These are phyloP conservation scores for Nicotiana benthamiana DNA, from an alignment of 257 asterid genomes.

Conservation along the genomic window DNA sequence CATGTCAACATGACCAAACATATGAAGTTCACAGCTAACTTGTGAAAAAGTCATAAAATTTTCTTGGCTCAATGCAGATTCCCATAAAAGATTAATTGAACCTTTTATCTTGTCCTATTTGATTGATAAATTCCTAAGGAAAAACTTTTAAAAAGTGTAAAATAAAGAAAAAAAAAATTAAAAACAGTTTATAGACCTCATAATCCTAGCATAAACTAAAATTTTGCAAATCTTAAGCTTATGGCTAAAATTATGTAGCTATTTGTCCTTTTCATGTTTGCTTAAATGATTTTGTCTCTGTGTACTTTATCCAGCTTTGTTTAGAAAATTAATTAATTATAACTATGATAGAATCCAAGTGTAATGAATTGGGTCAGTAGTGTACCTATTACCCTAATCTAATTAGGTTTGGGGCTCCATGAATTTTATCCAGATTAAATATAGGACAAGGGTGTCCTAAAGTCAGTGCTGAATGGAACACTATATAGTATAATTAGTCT, in stretches of 20 bases:
- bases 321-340: background rate
- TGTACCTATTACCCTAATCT: constrained; percentile 16
- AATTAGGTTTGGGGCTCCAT: constrained; percentile 73
- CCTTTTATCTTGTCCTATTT: background rate
- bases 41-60: constrained; percentile 14
- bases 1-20: background rate
- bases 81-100: constrained; percentile 16
- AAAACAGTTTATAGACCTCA: background rate
- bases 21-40: background rate
- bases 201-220: background rate
- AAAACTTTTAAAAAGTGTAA: background rate
- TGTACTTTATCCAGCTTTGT: constrained; percentile 5
- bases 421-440: constrained; percentile 19
- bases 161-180: background rate
- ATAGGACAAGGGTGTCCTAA: constrained; percentile 4
- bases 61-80: constrained; percentile 42
- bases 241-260: background rate
- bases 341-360: background rate
- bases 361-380: constrained; percentile 2
- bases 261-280: constrained; percentile 23
- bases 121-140: background rate
- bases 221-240: background rate
- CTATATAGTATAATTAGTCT: background rate
- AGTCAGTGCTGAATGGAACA: constrained; percentile 18
- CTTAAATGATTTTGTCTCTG: background rate